Evolutionary conservation across 768 basidiomycete species (phyloP), one percentile per base, ranked within the genome.

Genomic region (Daedaleopsis sinensis): DNA sequence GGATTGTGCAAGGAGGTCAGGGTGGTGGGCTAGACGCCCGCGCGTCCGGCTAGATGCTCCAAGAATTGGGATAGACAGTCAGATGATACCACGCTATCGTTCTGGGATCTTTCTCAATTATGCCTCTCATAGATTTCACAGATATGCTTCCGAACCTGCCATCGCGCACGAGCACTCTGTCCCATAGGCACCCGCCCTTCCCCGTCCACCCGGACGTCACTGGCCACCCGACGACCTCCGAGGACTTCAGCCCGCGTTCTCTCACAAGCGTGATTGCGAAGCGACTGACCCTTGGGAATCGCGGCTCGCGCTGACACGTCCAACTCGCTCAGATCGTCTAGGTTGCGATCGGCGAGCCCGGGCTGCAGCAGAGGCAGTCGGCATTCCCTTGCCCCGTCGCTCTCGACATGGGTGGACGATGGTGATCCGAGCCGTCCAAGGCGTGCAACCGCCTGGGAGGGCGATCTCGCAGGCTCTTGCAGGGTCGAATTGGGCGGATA

Each of bases 1-100:
- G 53, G 54, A 47, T 52, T 52, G 55, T 48, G 58, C 56, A 59
- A 64, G 62, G 51, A 47, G 48, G 39, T 59, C 62, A 64, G 62
- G 62, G 62, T 48, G 59, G 62, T 6, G 52, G 27, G 35, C 23
- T 49, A 37, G 24, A 52, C 55, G 50, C 60, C 48, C 11, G 44
- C 21, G 43, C 52, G 43, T 47, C 55, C 55, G 61, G 61, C 37
- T 57, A 57, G 61, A 46, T 42, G 46, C 55, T 24, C 47, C 37
- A 57, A 52, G 55, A 52, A 62, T 57, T 47, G 49, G 21, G 51
- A 39, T 21, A 46, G 50, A 52, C 52, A 55, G 51, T 52, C 56
- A 57, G 61, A 57, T 62, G 56, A 55, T 18, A n/a, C 44, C 51
- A 42, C 56, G 46, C 52, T 54, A 62, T 62, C 61, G 54, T 50